Evolutionary conservation across 2,329 filamentous ascomycete species (phyloP).

Genomic region (Fusarium dimerum): DNA sequence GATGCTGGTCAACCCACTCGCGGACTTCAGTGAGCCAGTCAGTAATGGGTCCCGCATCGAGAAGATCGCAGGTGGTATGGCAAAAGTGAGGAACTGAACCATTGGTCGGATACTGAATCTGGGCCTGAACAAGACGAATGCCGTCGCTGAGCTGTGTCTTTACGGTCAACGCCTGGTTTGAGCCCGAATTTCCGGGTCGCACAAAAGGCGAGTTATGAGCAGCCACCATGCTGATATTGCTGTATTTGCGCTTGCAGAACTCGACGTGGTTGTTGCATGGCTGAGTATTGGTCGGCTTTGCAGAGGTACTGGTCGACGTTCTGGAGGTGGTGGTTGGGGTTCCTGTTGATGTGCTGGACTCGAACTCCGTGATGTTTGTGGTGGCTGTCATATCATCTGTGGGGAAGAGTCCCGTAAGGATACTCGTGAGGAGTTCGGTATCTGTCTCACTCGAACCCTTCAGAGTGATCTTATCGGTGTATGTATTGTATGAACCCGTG

Average conservation of each 20-base stretch:
- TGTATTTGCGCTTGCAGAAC: conserved; percentile 74
- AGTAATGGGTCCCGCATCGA: conserved; percentile 78
- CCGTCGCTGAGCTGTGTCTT: conserved; percentile 76
- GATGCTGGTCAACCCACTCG: conserved; percentile 73
- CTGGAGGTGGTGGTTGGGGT: conserved; percentile 31
- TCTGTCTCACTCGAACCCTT: conserved; percentile 13
- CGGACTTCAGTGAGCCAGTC: conserved; percentile 70
- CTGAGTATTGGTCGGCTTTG: conserved; percentile 65
- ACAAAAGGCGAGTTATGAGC: conserved; percentile 84
- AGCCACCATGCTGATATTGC: conserved; percentile 77
- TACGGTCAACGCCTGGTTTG: conserved; percentile 73
- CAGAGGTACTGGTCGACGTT: conserved; percentile 10
- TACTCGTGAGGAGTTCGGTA: conserved; percentile 37
- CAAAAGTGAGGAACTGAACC: conserved; percentile 69
- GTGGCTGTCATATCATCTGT: conserved; percentile 37
- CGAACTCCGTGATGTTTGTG: conserved; percentile 32
- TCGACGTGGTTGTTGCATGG: conserved; percentile 80
- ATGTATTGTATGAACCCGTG: conserved; percentile 29
- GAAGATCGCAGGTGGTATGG: conserved; percentile 79
- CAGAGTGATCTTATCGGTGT: conserved; percentile 28
- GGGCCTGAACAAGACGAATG: conserved; percentile 62
- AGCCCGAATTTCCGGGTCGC: conserved; percentile 66
- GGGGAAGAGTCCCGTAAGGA: conserved; percentile 47
- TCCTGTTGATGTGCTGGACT: conserved; percentile 37
- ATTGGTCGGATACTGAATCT: conserved; percentile 60